phyloP scores from a whole-genome alignment of 2,329 filamentous ascomycete genomes.

The Helotiales sp. region DNA sequence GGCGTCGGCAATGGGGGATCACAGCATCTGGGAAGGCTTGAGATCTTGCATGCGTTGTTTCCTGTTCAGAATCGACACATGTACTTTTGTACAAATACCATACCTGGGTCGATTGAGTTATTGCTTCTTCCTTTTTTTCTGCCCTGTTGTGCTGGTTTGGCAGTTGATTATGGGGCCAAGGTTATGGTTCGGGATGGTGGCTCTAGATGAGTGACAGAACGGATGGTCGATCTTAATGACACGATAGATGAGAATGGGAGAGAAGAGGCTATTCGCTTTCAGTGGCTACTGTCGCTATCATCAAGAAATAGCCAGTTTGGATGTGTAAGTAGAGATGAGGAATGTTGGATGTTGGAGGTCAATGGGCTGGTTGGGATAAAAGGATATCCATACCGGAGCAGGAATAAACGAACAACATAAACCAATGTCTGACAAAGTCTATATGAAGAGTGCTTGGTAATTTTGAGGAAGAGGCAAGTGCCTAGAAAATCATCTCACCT shows the following conservation, averaged over 20 bases:
- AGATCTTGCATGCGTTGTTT: not conserved
- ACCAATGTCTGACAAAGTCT: too few relatives aligned
- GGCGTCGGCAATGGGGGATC: not conserved
- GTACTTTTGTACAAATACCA: slow-evolving; percentile 5
- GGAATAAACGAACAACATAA: not conserved
- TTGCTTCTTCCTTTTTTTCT: not conserved
- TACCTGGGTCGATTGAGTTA: not conserved
- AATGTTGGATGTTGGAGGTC: not conserved
- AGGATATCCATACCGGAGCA: not conserved
- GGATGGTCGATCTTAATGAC: not conserved
- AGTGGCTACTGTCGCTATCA: too few relatives aligned
- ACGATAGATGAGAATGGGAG: not conserved
- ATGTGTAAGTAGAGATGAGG: not conserved
- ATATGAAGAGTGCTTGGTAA: too few relatives aligned
- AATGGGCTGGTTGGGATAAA: not conserved
- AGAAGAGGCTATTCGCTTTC: not conserved
- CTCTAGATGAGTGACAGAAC: not conserved
- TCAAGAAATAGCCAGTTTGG: too few relatives aligned
- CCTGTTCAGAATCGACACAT: not conserved
- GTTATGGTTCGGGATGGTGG: not conserved
- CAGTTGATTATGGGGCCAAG: not conserved
- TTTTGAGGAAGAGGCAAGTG: not conserved
- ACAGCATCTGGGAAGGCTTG: slow-evolving; percentile 8
- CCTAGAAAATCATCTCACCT: too few relatives aligned
- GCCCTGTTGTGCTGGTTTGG: not conserved